Conservation (phyloP, 1,139 yeast genomes). For the Pichia sp. region DNA sequence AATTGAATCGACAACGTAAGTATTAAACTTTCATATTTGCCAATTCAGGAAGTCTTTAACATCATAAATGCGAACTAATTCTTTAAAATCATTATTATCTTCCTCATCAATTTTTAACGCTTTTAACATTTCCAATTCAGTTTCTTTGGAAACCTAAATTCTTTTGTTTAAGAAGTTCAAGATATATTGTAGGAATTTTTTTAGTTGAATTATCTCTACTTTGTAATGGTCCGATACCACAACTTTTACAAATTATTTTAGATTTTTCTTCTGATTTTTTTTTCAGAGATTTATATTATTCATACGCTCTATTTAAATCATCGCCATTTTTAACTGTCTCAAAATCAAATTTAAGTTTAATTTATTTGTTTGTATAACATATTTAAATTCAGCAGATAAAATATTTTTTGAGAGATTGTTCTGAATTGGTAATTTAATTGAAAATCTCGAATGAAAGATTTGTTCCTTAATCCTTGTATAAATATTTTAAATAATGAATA, state of each 20-base stretch:
- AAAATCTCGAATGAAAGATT: too few relatives aligned
- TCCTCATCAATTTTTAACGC: not conserved
- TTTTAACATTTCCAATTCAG: not conserved
- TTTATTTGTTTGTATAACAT: not conserved
- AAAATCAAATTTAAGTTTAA: not conserved
- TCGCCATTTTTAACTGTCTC: not conserved
- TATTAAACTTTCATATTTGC: conserved; percentile 30
- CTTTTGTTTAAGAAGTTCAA: not conserved
- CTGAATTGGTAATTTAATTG: too few relatives aligned
- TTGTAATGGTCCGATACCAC: conserved; percentile 11
- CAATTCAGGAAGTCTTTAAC: conserved; percentile 2
- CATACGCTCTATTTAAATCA: conserved; percentile 3
- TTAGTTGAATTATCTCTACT: conserved; percentile 1
- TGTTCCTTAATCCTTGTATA: too few relatives aligned
- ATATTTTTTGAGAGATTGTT: too few relatives aligned
- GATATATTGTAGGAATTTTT: conserved; percentile 1
- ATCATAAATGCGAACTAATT: not conserved
- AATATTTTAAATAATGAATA: too few relatives aligned
- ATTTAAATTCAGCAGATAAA: not conserved
- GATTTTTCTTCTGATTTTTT: not conserved
- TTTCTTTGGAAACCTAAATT: not conserved
- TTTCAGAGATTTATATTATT: conserved; percentile 8
- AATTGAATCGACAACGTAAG: conserved; percentile 52
- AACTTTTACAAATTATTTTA: conserved; percentile 9
- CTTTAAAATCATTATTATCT: not conserved